phyloP scores from a whole-genome alignment of 2,329 filamentous ascomycete genomes.

The Trichoderma pleuroti region DNA sequence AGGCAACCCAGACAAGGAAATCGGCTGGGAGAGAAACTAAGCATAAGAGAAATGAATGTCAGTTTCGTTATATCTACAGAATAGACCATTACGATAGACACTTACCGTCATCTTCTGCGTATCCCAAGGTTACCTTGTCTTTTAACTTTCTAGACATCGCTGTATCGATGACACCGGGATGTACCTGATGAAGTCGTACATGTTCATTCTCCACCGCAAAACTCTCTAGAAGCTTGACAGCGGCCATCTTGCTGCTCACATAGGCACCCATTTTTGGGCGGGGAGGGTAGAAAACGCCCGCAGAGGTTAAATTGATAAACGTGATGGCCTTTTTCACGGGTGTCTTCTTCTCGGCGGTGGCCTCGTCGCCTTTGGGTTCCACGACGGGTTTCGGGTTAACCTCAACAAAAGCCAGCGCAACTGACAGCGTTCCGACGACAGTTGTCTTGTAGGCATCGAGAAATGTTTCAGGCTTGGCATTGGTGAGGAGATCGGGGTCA shows the following conservation, averaged over 20 bases:
- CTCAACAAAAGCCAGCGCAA: neutral
- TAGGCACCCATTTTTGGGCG: neutral
- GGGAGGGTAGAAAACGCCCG: neutral
- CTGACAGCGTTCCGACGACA: neutral
- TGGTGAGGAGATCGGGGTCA: neutral
- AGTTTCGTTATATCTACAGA: neutral
- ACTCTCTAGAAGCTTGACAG: neutral
- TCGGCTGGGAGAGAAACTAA: neutral
- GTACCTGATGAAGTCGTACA: neutral
- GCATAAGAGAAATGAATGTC: neutral
- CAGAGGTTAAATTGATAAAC: neutral
- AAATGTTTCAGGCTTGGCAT: neutral
- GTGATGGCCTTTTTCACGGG: neutral
- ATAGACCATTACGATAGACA: neutral
- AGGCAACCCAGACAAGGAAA: neutral
- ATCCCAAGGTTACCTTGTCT: neutral
- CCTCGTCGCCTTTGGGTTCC: neutral
- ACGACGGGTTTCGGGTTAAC: neutral
- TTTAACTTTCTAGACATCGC: neutral
- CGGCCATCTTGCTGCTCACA: conserved; percentile 1
- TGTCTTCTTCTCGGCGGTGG: too few relatives aligned
- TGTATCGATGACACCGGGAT: neutral
- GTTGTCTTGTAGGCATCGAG: neutral
- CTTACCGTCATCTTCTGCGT: neutral
- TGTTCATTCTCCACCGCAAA: neutral